Evolutionary conservation across 2,329 filamentous ascomycete species (phyloP), one percentile per base, ranked within the genome.

Genomic region (Aspergillus sp.): DNA sequence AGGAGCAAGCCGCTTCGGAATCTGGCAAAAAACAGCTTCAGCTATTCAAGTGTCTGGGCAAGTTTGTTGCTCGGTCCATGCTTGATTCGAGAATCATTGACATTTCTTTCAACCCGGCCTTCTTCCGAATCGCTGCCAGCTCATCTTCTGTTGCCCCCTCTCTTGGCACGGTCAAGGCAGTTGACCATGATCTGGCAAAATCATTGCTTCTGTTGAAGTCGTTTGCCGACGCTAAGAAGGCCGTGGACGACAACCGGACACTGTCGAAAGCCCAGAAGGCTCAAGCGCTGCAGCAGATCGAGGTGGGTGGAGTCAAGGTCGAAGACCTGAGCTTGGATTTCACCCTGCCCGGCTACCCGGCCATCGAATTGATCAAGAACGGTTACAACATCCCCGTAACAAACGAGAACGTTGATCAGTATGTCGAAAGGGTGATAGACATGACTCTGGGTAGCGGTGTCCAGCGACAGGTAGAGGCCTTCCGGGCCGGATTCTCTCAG

Each of bases 41-140:
- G 68, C 80, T 96, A 17, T 99, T 96, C 81, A 96, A 90, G 76
- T 90, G 94, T 72, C 88, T 99, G 21, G 95, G 95, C 68, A 98
- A 97, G 73, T 99, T 99, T 74, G 93, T 98, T 51, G 95, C 96
- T 30, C 88, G 95, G 54, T 97, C 95, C 0, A 98, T 99, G 95
- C 89, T 99, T 56, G 95, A 99, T 74, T 97, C 94, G 1, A 87
- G 95, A 57, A 98, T 99, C 73, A 97, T 99, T 67, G 95, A 99
- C 70, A 88, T 99, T 66, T 95, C 94, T 58, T 95, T 99, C 78
- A 99, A 97, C 73, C 91, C 95, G 1, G 96, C 92, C 5, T 97
- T 99, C 81, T 99, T 99, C 87, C 91, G 94, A 60, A 90, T 97
- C 65, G 91, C 91, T 15, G 90, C 96, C 68, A 85, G 83, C 48